phyloP scores from a whole-genome alignment of 2,329 filamentous ascomycete genomes.

The Harringtonia aguacate region DNA sequence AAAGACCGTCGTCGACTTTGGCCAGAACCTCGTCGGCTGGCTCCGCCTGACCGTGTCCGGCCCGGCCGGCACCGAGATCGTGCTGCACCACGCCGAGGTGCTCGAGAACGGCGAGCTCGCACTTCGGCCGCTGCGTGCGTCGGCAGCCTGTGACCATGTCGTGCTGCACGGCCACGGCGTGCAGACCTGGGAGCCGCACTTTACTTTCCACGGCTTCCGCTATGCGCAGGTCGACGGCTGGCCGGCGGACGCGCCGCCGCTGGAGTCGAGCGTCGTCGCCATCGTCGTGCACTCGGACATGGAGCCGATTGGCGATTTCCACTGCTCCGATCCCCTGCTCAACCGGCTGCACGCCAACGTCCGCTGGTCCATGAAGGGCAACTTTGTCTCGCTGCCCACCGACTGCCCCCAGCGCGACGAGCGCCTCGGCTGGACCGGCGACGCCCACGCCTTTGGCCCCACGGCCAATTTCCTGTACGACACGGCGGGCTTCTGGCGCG shows the following conservation, averaged over 20 bases:
- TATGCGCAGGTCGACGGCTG: constrained; percentile 18
- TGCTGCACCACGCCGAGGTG: constrained; percentile 42
- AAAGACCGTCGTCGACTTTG: constrained; percentile 43
- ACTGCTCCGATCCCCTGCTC: constrained; percentile 38
- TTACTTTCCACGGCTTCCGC: constrained; percentile 43
- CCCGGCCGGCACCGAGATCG: constrained; percentile 23
- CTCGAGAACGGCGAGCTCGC: constrained; percentile 36
- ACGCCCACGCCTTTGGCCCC: constrained; percentile 36
- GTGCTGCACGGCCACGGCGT: constrained; percentile 14
- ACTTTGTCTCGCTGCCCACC: constrained; percentile 46
- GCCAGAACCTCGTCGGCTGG: constrained; percentile 46
- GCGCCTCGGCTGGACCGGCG: constrained; percentile 42
- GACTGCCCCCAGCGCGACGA: constrained; percentile 49
- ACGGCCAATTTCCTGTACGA: constrained; percentile 44
- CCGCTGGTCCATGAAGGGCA: constrained; percentile 46
- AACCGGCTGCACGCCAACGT: constrained; percentile 46
- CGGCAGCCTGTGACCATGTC: constrained; percentile 29
- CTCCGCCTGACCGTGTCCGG: constrained; percentile 24
- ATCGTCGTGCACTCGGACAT: constrained; percentile 40
- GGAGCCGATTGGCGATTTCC: constrained; percentile 35
- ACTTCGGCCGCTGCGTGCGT: constrained; percentile 28
- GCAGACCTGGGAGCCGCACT: constrained; percentile 30
- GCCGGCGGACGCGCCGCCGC: constrained; percentile 24
- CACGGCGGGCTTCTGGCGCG: constrained; percentile 35
- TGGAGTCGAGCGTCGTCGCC: constrained; percentile 16